Percentiles rank a stretch among this genome's conserved stretches.
phyloP scores from a whole-genome alignment of 2,329 filamentous ascomycete genomes.

The Cryoendolithus antarcticus region DNA sequence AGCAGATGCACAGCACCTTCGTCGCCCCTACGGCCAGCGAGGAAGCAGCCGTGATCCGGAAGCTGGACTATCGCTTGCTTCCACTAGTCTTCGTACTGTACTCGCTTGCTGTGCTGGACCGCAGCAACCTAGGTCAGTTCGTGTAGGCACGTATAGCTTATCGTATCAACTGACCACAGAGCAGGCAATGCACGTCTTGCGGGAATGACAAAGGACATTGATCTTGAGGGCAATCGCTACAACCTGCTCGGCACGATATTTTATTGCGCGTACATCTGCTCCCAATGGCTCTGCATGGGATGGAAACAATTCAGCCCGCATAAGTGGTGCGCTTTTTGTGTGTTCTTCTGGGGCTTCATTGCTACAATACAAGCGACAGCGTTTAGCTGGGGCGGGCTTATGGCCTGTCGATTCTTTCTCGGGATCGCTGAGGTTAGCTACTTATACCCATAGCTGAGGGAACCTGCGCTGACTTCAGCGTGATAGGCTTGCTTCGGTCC shows the following conservation, averaged over 20 bases:
- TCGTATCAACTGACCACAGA: too few species aligned
- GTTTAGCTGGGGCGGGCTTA: constrained; percentile 34
- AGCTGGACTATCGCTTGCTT: constrained; percentile 20
- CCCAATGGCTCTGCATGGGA: constrained; percentile 47
- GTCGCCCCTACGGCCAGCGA: constrained; percentile 14
- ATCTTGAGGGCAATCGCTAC: constrained; percentile 35
- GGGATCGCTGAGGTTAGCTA: constrained; percentile 21
- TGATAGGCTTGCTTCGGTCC: constrained; percentile 19
- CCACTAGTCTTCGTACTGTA: constrained; percentile 23
- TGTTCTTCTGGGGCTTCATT: constrained; percentile 35
- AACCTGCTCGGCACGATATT: constrained; percentile 42
- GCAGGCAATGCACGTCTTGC: constrained; percentile 41
- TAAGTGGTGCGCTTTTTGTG: constrained; percentile 30
- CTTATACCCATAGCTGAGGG: too few species aligned
- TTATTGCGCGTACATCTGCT: constrained; percentile 38
- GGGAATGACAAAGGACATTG: constrained; percentile 39
- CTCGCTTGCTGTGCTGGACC: constrained; percentile 19
- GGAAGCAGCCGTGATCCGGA: constrained; percentile 19
- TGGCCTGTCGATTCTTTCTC: constrained; percentile 38
- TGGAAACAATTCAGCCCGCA: constrained; percentile 24
- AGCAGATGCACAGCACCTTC: constrained; percentile 7
- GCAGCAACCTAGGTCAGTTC: constrained; percentile 18
- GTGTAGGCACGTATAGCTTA: too few species aligned
- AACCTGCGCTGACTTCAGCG: too few species aligned
- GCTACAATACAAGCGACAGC: constrained; percentile 35